Percentiles rank a stretch among this genome's conserved stretches.
Evolutionary conservation across 129 eudicot species (phyloP).

Genomic region (Kitagawia praeruptora): DNA sequence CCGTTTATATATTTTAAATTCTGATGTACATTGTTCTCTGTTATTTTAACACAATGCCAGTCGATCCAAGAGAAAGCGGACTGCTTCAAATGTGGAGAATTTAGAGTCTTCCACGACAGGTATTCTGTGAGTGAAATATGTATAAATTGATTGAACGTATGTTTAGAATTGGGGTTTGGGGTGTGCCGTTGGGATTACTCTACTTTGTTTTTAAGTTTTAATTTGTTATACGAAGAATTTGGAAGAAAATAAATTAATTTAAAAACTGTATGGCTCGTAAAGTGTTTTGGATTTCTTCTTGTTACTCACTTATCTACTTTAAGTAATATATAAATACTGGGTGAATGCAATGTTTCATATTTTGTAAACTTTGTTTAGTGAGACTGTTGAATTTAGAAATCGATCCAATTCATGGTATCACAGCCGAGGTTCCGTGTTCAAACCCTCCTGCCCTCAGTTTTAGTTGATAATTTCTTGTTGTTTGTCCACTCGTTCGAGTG

Average conservation of each 20-base stretch:
- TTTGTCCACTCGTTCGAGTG: too few relatives aligned
- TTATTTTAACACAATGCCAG: conserved; percentile 18
- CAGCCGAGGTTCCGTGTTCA: too few relatives aligned
- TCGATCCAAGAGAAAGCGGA: conserved; percentile 77
- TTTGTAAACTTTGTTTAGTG: too few relatives aligned
- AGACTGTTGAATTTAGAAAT: not conserved
- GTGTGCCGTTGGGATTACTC: not conserved
- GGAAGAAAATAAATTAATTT: not conserved
- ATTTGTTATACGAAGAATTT: not conserved
- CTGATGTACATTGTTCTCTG: not conserved
- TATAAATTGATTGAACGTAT: not conserved
- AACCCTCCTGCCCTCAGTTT: not conserved
- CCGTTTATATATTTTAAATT: conserved; percentile 2
- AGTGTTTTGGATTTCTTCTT: not conserved
- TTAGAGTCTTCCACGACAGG: conserved; percentile 69
- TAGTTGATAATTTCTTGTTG: not conserved
- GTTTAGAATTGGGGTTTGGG: not conserved
- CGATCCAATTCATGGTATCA: not conserved
- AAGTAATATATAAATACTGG: too few relatives aligned
- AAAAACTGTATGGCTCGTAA: not conserved
- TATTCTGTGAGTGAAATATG: conserved; percentile 18
- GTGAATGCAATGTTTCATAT: too few relatives aligned
- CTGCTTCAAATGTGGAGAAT: conserved; percentile 62
- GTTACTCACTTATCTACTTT: too few relatives aligned
- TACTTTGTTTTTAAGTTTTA: not conserved